Base-by-base conservation (phyloP, 2,329 filamentous ascomycete species). In the Alternaria sp. region DNA sequence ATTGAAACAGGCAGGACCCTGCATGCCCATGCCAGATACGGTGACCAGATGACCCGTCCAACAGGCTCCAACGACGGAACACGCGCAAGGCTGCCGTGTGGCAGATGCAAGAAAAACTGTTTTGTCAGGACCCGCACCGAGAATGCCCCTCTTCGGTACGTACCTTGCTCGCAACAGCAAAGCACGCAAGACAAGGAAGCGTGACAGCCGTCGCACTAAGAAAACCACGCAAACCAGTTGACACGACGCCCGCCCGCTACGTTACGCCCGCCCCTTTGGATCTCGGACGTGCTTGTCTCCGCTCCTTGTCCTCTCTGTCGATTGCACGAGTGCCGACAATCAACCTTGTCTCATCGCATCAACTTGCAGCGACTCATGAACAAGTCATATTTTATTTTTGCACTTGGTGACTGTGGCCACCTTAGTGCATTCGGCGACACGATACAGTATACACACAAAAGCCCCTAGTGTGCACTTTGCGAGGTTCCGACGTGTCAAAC, bases 1-100 rank as follows among this genome's bases (percentile, higher is more conserved):
- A 44, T 43, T 18, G 12, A 54, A 54, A 54, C 51, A 54, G 51
- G 51, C 51, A 54, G 51, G 51, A 44, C 51, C 51, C 51, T 54
- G 51, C 51, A 54, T 54, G 51, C 18, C 38, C 27, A 34, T 44
- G 46, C 51, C 38, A 43, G 51, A 54, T 54, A 34, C 51, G 51
- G 51, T 44, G 51, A 54, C 34, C 8, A 54, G 27, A 44, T 54
- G 51, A 54, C 51, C 51, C 38, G 38, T 54, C 51, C 38, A 44
- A 44, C 40, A 43, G 38, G 46, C 46, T 36, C 20, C 32, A 32
- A 20, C 46, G n/a, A 49, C 34, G 46, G 30, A 49, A 22, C 38
- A 54, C 27, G 38, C 40, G 27, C 51, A 44, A 54, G 51, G 51
- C 51, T 54, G 51, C 51, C 46, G 32, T 40, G 38, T 40, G 38